phyloP scores from a whole-genome alignment of 2,329 filamentous ascomycete genomes.

The Didymellaceae sp. region DNA sequence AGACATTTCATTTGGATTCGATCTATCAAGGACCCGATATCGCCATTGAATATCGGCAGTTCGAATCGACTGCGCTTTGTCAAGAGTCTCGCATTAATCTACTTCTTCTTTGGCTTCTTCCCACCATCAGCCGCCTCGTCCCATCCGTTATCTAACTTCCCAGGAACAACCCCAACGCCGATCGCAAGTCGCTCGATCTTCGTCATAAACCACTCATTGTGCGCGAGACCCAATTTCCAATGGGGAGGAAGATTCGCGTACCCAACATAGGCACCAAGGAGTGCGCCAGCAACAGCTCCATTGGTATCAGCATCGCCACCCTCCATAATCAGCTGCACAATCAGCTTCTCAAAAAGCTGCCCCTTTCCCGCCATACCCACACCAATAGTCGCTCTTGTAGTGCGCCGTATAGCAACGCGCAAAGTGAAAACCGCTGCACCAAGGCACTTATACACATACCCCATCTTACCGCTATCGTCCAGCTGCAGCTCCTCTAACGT shows the following conservation, averaged over 20 bases:
- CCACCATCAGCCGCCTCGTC: constrained; percentile 54
- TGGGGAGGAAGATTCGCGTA: constrained; percentile 55
- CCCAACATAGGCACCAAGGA: constrained; percentile 58
- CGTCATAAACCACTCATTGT: constrained; percentile 55
- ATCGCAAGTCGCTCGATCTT: constrained; percentile 54
- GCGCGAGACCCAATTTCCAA: constrained; percentile 57
- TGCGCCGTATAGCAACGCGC: constrained; percentile 52
- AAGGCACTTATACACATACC: constrained; percentile 63
- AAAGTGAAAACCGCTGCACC: constrained; percentile 57
- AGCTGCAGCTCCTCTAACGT: constrained; percentile 52
- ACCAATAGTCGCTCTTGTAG: background rate
- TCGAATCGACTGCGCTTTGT: too few species aligned
- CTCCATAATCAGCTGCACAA: constrained; percentile 58
- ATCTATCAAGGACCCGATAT: background rate
- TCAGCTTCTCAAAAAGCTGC: constrained; percentile 54
- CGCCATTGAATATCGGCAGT: too few species aligned
- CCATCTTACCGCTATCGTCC: constrained; percentile 56
- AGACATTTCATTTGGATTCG: background rate
- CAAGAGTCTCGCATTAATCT: too few species aligned
- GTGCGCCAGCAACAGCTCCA: constrained; percentile 59
- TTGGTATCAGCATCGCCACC: constrained; percentile 64
- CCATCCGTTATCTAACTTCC: constrained; percentile 39
- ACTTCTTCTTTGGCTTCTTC: background rate
- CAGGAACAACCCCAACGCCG: constrained; percentile 48
- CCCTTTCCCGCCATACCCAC: constrained; percentile 2